Conservation (phyloP, 768 basidiomycete species). For the Clavaria fumosa region DNA sequence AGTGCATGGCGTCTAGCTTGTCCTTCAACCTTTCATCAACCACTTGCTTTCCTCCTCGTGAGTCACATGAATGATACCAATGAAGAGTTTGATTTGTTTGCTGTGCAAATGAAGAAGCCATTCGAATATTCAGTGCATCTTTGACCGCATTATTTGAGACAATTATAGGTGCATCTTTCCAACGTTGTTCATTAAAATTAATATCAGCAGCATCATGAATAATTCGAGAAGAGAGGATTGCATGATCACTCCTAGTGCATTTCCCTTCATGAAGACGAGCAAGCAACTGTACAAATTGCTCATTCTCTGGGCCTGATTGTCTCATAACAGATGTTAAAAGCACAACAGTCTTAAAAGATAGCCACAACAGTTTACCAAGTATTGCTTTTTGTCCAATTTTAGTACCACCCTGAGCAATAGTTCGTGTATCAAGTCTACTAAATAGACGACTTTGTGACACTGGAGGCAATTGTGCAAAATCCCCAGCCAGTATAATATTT, state of each 20-base stretch:
- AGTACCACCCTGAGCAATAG: not conserved
- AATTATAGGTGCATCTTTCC: constrained; percentile 20
- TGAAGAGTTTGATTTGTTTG: constrained; percentile 9
- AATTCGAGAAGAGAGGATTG: constrained; percentile 10
- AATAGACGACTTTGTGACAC: constrained; percentile 17
- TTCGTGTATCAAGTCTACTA: constrained; percentile 6
- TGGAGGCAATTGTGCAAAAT: constrained; percentile 29
- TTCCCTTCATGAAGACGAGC: constrained; percentile 13
- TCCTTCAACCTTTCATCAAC: constrained; percentile 2
- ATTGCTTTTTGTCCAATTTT: constrained; percentile 11
- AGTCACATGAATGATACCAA: constrained; percentile 20
- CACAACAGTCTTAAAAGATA: constrained; percentile 17
- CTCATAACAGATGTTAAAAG: constrained; percentile 15
- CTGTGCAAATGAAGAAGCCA: constrained; percentile 15
- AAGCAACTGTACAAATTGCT: constrained; percentile 13
- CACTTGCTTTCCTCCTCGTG: constrained; percentile 4
- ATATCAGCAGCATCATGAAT: constrained; percentile 4
- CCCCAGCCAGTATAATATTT: constrained; percentile 27
- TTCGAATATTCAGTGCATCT: constrained; percentile 21
- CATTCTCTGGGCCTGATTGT: constrained; percentile 14
- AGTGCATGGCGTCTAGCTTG: constrained; percentile 11
- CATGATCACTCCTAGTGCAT: constrained; percentile 16
- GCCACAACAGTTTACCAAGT: constrained; percentile 22
- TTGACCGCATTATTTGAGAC: constrained; percentile 22
- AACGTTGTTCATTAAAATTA: constrained; percentile 8